Conservation (phyloP, 345 rosid genomes). For the Arabis alpina region DNA sequence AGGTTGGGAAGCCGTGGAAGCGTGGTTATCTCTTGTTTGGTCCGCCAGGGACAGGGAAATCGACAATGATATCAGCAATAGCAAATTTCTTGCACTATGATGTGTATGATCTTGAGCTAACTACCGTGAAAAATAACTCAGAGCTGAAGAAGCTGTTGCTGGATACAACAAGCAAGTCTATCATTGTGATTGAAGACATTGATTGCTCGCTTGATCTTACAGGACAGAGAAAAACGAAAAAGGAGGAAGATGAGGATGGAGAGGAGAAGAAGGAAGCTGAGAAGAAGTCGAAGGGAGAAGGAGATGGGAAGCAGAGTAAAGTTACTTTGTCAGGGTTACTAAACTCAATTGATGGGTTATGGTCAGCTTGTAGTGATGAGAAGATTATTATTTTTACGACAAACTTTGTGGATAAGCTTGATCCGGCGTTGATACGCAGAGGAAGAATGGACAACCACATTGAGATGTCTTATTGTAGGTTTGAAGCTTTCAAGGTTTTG, state of each 20-base stretch:
- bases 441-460: slow-evolving; percentile 56
- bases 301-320: too few relatives aligned
- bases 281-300: background rate
- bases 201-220: slow-evolving; percentile 59
- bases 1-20: slow-evolving; percentile 67
- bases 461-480: slow-evolving; percentile 43
- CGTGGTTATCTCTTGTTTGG: slow-evolving; percentile 68
- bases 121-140: slow-evolving; percentile 51
- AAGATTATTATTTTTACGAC: slow-evolving; percentile 51
- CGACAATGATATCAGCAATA: slow-evolving; percentile 63
- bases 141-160: slow-evolving; percentile 55
- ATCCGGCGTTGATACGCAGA: slow-evolving; percentile 46
- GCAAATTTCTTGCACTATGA: slow-evolving; percentile 62
- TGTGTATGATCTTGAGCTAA: slow-evolving; percentile 66
- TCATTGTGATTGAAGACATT: slow-evolving; percentile 67
- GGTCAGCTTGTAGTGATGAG: slow-evolving; percentile 53
- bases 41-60: slow-evolving; percentile 70
- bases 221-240: slow-evolving; percentile 41
- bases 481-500: slow-evolving; percentile 40
- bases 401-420: slow-evolving; percentile 47
- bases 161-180: slow-evolving; percentile 49
- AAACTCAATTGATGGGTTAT: slow-evolving; percentile 49
- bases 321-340: slow-evolving; percentile 49
- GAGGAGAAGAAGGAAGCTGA: slow-evolving; percentile 3
- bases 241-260: slow-evolving; percentile 19